These are phyloP conservation scores for Populus trichocarpa DNA, from an alignment of 441 rosid genomes.

Conservation along the genomic window DNA sequence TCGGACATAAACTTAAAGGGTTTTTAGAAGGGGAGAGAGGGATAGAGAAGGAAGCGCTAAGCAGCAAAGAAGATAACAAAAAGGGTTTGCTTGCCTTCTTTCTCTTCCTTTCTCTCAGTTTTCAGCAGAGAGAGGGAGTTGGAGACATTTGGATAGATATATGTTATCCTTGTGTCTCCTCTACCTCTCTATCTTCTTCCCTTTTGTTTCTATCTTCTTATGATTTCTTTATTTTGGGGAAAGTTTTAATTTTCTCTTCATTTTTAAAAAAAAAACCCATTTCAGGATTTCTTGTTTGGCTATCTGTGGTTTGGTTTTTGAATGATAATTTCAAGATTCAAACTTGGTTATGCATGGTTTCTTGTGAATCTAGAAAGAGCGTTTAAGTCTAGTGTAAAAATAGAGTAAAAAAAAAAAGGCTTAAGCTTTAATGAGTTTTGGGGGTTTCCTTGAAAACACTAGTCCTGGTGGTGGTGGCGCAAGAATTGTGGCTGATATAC, in stretches of 20 bases:
- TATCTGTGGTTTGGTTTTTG: not conserved
- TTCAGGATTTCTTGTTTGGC: not conserved
- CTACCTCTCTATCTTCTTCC: constrained; percentile 32
- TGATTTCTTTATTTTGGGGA: too few relatives aligned
- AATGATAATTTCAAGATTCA: not conserved
- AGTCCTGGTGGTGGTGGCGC: constrained; percentile 56
- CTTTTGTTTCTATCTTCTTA: not conserved
- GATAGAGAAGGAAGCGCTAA: constrained; percentile 71
- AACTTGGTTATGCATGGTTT: not conserved
- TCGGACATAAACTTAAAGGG: not conserved
- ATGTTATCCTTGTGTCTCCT: constrained; percentile 24
- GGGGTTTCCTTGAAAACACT: constrained; percentile 69
- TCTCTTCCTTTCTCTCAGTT: constrained; percentile 50
- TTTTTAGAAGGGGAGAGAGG: constrained; percentile 37
- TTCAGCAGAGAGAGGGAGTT: constrained; percentile 45
- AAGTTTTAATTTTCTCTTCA: too few relatives aligned
- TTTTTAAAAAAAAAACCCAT: not conserved
- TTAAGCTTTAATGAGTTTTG: constrained; percentile 77
- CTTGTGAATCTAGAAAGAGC: not conserved
- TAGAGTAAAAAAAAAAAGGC: not conserved
- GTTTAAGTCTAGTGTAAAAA: not conserved
- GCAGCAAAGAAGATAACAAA: constrained; percentile 6
- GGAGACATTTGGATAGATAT: constrained; percentile 52
- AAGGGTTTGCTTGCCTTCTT: constrained; percentile 36
- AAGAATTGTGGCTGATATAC: constrained; percentile 58